Evolutionary conservation across 2,329 filamentous ascomycete species (phyloP), one percentile per base, ranked within the genome.

Genomic region (Ophiostoma novo-ulmi): DNA sequence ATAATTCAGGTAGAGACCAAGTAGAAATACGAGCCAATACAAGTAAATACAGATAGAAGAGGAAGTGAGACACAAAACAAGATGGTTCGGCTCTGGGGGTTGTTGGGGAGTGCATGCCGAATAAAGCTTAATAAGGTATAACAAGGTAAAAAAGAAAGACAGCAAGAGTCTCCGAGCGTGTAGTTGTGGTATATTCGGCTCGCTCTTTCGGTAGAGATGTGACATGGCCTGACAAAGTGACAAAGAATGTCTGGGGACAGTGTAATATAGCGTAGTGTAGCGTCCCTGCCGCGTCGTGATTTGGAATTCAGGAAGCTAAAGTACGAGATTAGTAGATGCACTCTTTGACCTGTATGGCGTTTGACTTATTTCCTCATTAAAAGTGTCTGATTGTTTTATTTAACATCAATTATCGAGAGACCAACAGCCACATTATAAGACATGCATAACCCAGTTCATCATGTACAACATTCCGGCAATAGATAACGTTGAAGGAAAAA

Each of bases 221-320:
- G 44, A n/a, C 44, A n/a, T 48, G 6, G 44, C 20, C n/a, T 7
- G 44, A 48, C 44, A 48, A 48, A 48, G 44, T n/a, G 44, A 48
- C 44, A 48, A 48, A 48, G 44, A 8, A 20, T 17, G 17, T 48
- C 17, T n/a, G 20, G 6, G 20, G 17, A 7, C 5, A 3, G 10
- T 44, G 17, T 14, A 14, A 5, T n/a, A 11, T 20, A 48, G 44
- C 6, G 44, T 20, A 48, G 8, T n/a, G 5, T 48, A 48, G 44
- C 52, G 52, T 26, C n/a, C 22, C 26, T 58, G 52, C 52, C 52
- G 52, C 22, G 52, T 58, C 22, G 52, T 26, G 52, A 58, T 58
- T 58, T 58, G 52, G 52, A 58, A 58, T 58, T 58, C 52, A 58
- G n/a, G 52, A 26, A 58, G 52, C 52, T 26, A 58, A 58, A 10